A percentile compares a stretch with the other conserved stretches of the same genome.
Conservation (phyloP, 2,329 filamentous ascomycete species). For the Cercospora sesami region DNA sequence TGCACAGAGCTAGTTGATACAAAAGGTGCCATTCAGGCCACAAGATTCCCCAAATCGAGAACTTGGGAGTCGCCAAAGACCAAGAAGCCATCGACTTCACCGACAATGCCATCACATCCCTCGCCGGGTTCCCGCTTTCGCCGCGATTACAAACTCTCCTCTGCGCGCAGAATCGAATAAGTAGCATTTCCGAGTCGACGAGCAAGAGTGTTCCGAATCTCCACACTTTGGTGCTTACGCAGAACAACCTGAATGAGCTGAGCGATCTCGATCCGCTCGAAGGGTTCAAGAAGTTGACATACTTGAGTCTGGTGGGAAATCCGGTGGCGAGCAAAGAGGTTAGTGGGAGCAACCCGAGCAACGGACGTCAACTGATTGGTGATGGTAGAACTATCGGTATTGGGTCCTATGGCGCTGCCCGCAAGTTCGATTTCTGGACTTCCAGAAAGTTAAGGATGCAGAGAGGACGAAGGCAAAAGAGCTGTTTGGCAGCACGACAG, state of each 20-base stretch:
- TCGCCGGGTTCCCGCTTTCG: constrained; percentile 90
- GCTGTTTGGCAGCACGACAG: constrained; percentile 72
- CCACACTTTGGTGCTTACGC: constrained; percentile 75
- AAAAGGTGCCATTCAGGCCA: constrained; percentile 67
- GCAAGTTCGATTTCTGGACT: constrained; percentile 85
- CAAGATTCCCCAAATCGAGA: constrained; percentile 96
- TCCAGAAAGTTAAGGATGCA: constrained; percentile 81
- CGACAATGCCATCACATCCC: constrained; percentile 89
- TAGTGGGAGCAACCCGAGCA: constrained; percentile 39
- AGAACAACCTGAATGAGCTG: constrained; percentile 80
- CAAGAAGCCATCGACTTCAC: constrained; percentile 98
- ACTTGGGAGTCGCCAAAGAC: constrained; percentile 89
- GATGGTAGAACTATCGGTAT: constrained; percentile 78
- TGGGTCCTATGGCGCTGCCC: constrained; percentile 89
- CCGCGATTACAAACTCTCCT: constrained; percentile 85
- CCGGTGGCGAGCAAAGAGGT: constrained; percentile 92
- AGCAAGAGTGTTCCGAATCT: constrained; percentile 77
- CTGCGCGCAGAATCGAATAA: constrained; percentile 83
- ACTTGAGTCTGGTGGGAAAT: constrained; percentile 81
- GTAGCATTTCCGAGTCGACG: constrained; percentile 74
- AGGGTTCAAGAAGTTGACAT: constrained; percentile 68
- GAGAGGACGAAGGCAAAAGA: constrained; percentile 75
- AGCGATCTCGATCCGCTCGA: constrained; percentile 82
- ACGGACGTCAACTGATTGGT: not conserved
- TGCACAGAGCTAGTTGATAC: constrained; percentile 44